Evolutionary conservation across 108 stramenopile species (phyloP).

Genomic region (Fragilaria crotonensis): DNA sequence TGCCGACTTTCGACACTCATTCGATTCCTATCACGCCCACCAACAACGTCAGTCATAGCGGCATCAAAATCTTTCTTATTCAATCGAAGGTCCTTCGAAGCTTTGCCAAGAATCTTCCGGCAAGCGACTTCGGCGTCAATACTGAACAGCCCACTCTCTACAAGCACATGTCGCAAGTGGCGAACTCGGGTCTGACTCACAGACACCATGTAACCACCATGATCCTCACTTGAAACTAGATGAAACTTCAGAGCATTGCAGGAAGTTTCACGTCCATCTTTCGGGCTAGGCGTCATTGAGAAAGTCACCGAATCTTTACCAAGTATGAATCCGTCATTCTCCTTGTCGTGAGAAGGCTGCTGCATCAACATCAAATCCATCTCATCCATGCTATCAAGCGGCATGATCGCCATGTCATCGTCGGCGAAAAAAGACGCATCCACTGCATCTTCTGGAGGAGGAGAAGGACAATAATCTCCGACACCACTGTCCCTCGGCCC

Average conservation of each 20-base stretch:
- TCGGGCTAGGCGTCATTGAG: neutral
- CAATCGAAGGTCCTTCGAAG: slow-evolving; percentile 46
- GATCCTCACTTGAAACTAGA: slow-evolving; percentile 49
- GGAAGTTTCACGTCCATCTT: neutral
- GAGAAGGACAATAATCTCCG: slow-evolving; percentile 21
- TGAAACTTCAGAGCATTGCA: slow-evolving; percentile 62
- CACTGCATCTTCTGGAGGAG: slow-evolving; percentile 39
- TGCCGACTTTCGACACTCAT: slow-evolving; percentile 12
- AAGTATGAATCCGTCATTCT: slow-evolving; percentile 15
- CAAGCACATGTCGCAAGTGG: slow-evolving; percentile 62
- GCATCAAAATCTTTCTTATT: slow-evolving; percentile 73
- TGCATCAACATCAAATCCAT: slow-evolving; percentile 58
- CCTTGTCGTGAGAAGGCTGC: slow-evolving; percentile 40
- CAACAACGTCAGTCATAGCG: slow-evolving; percentile 38
- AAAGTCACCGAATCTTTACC: slow-evolving; percentile 10
- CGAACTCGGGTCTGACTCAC: slow-evolving; percentile 64
- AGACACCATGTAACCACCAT: slow-evolving; percentile 69
- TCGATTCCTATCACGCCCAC: slow-evolving; percentile 3
- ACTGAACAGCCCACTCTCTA: slow-evolving; percentile 61
- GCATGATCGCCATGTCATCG: slow-evolving; percentile 32
- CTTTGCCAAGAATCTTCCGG: slow-evolving; percentile 55
- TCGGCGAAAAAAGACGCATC: slow-evolving; percentile 42
- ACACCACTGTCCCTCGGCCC: neutral
- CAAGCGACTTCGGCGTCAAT: slow-evolving; percentile 57
- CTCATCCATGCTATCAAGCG: slow-evolving; percentile 54